phyloP scores from a whole-genome alignment of 1,284 basidiomycete species.

The Ganoderma sinense region DNA sequence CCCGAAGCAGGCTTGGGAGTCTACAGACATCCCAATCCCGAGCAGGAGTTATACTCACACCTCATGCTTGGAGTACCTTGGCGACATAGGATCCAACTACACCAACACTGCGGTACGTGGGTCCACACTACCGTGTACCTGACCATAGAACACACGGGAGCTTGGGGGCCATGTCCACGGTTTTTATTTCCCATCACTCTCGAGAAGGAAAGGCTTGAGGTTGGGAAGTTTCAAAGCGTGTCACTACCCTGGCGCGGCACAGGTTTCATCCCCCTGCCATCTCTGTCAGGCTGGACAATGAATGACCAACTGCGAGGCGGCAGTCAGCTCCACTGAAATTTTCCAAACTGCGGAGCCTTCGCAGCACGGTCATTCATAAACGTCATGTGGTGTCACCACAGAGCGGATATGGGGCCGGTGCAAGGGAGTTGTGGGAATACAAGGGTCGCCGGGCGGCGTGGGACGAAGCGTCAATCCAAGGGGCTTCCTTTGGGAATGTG shows the following conservation, averaged over 20 bases:
- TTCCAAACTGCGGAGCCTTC: background rate
- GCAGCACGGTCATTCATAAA: background rate
- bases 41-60: no score
- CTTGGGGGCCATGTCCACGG: background rate
- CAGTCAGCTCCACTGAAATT: background rate
- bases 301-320: no score
- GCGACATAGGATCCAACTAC: background rate
- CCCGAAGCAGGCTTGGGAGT: no score
- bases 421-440: background rate
- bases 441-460: slow-evolving; percentile 2
- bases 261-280: background rate
- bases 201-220: slow-evolving; percentile 2
- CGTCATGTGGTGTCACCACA: background rate
- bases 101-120: background rate
- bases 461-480: slow-evolving; percentile 6
- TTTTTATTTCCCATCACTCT: background rate
- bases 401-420: background rate
- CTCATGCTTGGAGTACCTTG: background rate
- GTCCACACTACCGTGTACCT: background rate
- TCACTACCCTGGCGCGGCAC: background rate
- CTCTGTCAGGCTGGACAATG: no score
- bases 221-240: background rate
- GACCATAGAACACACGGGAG: background rate
- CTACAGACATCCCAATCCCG: no score
- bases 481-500: background rate